These are phyloP conservation scores for Leucosporidium scottii DNA, from an alignment of 768 basidiomycete genomes.

Conservation along the genomic window DNA sequence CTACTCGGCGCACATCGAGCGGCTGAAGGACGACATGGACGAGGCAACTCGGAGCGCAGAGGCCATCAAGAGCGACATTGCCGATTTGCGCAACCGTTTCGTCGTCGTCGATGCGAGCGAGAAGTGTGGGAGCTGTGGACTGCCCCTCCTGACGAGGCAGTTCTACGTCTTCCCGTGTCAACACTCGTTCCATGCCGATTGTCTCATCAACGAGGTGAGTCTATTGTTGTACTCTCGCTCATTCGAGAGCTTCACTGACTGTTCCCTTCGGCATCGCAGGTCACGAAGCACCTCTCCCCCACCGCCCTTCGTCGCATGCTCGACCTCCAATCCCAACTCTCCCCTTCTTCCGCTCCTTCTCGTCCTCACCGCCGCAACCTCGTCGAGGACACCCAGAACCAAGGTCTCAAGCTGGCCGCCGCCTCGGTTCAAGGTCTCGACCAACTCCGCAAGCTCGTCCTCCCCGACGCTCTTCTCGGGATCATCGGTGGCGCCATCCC, in stretches of 20 bases:
- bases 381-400: slow-evolving; percentile 18
- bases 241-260: slow-evolving; percentile 6
- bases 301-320: slow-evolving; percentile 76
- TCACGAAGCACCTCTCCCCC: slow-evolving; percentile 82
- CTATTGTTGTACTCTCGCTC: background rate
- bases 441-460: slow-evolving; percentile 77
- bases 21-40: slow-evolving; percentile 88
- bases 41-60: slow-evolving; percentile 88
- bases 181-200: slow-evolving; percentile 96
- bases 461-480: slow-evolving; percentile 84
- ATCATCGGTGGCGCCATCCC: slow-evolving; percentile 54
- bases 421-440: slow-evolving; percentile 48
- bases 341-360: slow-evolving; percentile 45
- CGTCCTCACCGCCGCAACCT: slow-evolving; percentile 19
- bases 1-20: slow-evolving; percentile 84
- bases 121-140: slow-evolving; percentile 72
- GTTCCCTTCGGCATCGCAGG: slow-evolving; percentile 48
- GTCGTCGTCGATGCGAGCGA: slow-evolving; percentile 84
- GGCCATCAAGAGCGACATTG: slow-evolving; percentile 80
- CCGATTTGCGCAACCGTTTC: slow-evolving; percentile 74
- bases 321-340: slow-evolving; percentile 72
- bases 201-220: slow-evolving; percentile 84
- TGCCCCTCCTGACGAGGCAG: slow-evolving; percentile 71
- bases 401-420: slow-evolving; percentile 35
- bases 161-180: slow-evolving; percentile 99